Evolutionary conservation across 2,329 filamentous ascomycete species (phyloP).

Genomic region (Ceratocystis papillata): DNA sequence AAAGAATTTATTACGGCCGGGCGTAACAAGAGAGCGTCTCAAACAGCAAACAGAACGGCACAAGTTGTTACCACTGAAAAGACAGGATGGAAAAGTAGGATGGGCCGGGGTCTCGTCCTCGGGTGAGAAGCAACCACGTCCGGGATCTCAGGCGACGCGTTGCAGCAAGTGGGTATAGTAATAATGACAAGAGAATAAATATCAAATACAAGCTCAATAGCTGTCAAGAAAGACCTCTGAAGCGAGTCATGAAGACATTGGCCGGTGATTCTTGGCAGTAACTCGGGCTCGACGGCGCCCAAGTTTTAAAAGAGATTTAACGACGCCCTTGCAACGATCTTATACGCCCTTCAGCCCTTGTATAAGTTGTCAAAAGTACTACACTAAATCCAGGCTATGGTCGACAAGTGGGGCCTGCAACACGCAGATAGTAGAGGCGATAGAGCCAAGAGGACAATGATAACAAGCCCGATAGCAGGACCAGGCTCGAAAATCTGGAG

Average conservation of each 20-base stretch:
- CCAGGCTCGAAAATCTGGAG: constrained; percentile 5
- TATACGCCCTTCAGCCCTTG: constrained; percentile 4
- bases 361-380: constrained; percentile 15
- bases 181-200: not conserved
- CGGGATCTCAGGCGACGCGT: not conserved
- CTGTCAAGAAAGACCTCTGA: not conserved
- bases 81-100: not conserved
- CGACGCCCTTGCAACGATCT: not conserved
- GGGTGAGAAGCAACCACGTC: not conserved
- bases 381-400: not conserved
- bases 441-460: not conserved
- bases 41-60: not conserved
- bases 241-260: too few species aligned
- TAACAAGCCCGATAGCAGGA: not conserved
- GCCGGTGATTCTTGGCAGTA: not conserved
- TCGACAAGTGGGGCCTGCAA: not conserved
- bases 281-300: not conserved
- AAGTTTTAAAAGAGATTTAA: constrained; percentile 1
- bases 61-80: not conserved
- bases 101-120: not conserved
- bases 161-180: not conserved
- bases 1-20: not conserved
- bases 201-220: not conserved
- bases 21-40: not conserved
- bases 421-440: not conserved